These are phyloP conservation scores for Eucalyptus grandis DNA, from an alignment of 345 rosid species.

Conservation along the genomic window DNA sequence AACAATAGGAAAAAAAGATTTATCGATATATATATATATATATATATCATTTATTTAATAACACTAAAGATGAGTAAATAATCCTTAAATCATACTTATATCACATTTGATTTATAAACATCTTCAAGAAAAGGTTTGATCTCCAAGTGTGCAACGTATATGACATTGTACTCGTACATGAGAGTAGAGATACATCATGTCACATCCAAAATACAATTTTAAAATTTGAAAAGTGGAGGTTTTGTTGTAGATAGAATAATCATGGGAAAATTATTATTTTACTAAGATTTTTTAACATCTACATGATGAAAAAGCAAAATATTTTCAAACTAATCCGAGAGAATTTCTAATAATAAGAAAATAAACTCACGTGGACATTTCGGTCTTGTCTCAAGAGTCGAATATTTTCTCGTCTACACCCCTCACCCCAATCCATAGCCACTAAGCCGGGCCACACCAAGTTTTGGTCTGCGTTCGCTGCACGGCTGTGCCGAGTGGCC, in stretches of 20 bases:
- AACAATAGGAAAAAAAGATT: neutral
- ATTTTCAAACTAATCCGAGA: neutral
- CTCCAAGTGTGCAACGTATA: neutral
- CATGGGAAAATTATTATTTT: neutral
- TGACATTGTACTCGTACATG: neutral
- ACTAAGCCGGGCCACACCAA: accelerated
- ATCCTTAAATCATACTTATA: neutral
- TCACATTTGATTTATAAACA: too few species aligned
- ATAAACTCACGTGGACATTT: neutral
- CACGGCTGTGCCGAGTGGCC: neutral
- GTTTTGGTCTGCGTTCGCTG: neutral
- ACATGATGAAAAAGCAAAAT: neutral
- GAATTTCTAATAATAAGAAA: too few species aligned
- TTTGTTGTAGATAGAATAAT: too few species aligned
- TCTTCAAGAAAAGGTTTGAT: neutral
- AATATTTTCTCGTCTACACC: neutral
- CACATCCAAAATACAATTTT: neutral
- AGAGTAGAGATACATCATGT: neutral
- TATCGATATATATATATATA: too few species aligned
- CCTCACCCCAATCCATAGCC: neutral
- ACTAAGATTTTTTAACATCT: neutral
- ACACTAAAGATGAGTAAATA: neutral
- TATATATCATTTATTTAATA: too few species aligned
- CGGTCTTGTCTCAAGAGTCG: neutral
- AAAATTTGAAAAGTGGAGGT: too few species aligned